Conservation (phyloP, 1,139 yeast genomes). For the Kodamaea plutei region DNA sequence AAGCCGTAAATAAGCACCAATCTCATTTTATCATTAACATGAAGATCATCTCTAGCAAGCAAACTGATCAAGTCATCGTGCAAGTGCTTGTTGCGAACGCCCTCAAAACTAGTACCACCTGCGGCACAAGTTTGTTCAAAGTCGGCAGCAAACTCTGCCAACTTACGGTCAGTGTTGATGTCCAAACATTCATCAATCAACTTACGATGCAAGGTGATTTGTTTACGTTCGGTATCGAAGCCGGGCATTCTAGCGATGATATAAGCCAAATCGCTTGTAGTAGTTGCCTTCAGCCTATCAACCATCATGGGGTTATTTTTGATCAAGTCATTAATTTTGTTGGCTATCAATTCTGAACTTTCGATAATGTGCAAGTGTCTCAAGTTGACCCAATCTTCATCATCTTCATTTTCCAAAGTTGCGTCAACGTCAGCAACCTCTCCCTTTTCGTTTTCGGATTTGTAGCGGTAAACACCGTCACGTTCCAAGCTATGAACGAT, state of each 20-base stretch:
- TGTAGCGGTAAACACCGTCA: slow-evolving; percentile 55
- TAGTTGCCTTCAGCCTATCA: slow-evolving; percentile 57
- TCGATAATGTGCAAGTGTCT: slow-evolving; percentile 78
- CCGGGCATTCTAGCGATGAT: slow-evolving; percentile 67
- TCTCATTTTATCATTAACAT: slow-evolving; percentile 66
- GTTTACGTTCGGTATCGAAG: slow-evolving; percentile 63
- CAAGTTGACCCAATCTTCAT: slow-evolving; percentile 69
- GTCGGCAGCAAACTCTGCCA: slow-evolving; percentile 61
- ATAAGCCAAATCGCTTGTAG: slow-evolving; percentile 58
- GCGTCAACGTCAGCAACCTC: slow-evolving; percentile 38
- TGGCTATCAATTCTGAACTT: slow-evolving; percentile 60
- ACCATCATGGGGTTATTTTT: slow-evolving; percentile 70
- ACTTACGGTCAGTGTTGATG: slow-evolving; percentile 46
- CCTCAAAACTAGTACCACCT: slow-evolving; percentile 69
- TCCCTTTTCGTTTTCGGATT: slow-evolving; percentile 60
- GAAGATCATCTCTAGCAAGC: slow-evolving; percentile 50
- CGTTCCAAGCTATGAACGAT: slow-evolving; percentile 47
- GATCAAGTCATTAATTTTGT: slow-evolving; percentile 62
- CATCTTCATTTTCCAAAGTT: slow-evolving; percentile 54
- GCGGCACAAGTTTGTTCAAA: slow-evolving; percentile 75
- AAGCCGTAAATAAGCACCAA: slow-evolving; percentile 74
- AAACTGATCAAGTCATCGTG: slow-evolving; percentile 63
- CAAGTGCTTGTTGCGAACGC: slow-evolving; percentile 58
- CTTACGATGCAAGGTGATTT: slow-evolving; percentile 55
- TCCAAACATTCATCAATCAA: slow-evolving; percentile 57